Evolutionary conservation across 768 basidiomycete species (phyloP).

Genomic region (Amanita molliuscula): DNA sequence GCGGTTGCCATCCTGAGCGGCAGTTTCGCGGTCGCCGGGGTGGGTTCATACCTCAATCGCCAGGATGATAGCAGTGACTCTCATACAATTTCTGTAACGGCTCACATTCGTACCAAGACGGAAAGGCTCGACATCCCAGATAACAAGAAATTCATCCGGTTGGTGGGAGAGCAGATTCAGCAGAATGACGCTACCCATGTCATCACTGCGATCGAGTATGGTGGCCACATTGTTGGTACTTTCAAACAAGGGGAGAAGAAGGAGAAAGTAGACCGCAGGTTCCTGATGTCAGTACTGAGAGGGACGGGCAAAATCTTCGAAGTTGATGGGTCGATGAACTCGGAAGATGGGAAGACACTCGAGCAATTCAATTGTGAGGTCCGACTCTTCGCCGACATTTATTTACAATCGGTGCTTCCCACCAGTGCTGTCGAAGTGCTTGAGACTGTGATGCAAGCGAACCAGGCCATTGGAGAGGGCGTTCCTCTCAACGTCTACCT

Average conservation of each 20-base stretch:
- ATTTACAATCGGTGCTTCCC: conserved; percentile 3
- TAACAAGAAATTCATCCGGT: neutral
- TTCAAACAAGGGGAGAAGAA: conserved; percentile 6
- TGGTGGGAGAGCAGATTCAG: neutral
- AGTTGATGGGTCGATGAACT: conserved; percentile 2
- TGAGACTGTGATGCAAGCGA: conserved; percentile 8
- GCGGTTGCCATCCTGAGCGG: conserved; percentile 11
- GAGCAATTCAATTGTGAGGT: neutral
- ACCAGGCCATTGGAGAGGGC: conserved; percentile 8
- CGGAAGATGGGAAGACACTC: neutral
- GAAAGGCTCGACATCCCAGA: conserved; percentile 4
- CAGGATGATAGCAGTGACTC: conserved; percentile 7
- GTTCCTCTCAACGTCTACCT: conserved; percentile 10
- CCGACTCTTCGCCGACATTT: neutral
- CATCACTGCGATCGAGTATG: conserved; percentile 11
- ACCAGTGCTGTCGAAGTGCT: conserved; percentile 9
- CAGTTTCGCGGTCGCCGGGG: conserved; percentile 2
- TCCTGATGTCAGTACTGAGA: neutral
- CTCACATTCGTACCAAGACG: conserved; percentile 5
- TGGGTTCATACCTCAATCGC: conserved; percentile 7
- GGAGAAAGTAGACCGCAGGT: neutral
- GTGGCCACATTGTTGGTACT: conserved; percentile 9
- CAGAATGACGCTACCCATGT: conserved; percentile 10
- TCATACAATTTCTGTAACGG: conserved; percentile 3
- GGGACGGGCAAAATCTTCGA: conserved; percentile 7